Base-by-base conservation (phyloP, 176 grass and related monocot species). In the Bonia amplexicaulis region DNA sequence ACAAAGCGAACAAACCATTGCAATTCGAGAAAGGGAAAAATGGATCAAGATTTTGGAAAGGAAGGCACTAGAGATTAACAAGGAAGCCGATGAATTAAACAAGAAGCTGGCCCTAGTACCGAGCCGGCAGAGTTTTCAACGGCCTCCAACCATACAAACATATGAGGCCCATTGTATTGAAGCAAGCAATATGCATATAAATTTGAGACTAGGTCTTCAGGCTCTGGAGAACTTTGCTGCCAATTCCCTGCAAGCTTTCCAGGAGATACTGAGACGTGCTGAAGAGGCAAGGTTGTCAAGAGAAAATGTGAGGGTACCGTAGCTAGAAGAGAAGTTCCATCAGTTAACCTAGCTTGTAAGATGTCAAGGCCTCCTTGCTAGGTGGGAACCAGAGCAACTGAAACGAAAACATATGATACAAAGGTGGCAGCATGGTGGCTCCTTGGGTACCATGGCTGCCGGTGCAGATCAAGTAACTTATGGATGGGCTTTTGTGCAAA, bases 71-170 rank as follows among this genome's bases (percentile, higher is more conserved):
- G 88, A 92, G 40, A 92, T 94, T 29, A 89, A 84, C 72, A 99
- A 92, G 74, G 97, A 94, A 33, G 46, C 86, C 0, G 86, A 94
- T 68, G 86, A 86, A 39, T 64, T 99, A 48, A 94, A 94, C 67
- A 96, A 71, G 88, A 99, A 99, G 64, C 82, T 99, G 4, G 81
- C 76, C 4, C 57, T 85, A 6, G 62, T 96, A 78, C 86, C 88
- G 6, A 89, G 75, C 45, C 84, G 80, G 54, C 83, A 77, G 29
- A 82, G 59, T 53, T 69, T 90, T 22, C 84, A 84, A 65, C 9
- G 85, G n/a, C 86, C 80, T 31, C 57, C 63, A 20, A 59, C 67
- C 2, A 71, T 77, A 48, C 77, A 78, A 6, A 46, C 69, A 9
- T 73, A 84, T 11, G 88, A 85, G 70, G 85, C 61, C 10, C 88